These are phyloP conservation scores for Stentor roeselii DNA, from an alignment of 73 alveolate species.

Conservation along the genomic window DNA sequence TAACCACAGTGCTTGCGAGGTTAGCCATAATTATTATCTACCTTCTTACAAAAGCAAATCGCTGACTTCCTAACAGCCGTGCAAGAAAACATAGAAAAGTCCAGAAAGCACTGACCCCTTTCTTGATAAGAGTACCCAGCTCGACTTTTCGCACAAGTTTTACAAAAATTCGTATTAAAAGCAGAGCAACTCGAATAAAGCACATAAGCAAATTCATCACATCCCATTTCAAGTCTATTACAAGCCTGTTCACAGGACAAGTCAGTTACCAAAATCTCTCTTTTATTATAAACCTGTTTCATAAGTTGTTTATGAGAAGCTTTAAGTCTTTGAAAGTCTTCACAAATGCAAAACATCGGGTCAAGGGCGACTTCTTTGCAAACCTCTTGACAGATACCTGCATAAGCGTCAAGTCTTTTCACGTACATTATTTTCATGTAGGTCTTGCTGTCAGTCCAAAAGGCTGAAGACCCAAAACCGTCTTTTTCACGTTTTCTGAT, in stretches of 20 bases:
- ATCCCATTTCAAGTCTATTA: neutral
- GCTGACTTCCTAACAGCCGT: slow-evolving; percentile 90
- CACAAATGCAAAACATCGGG: slow-evolving; percentile 22
- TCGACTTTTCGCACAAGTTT: neutral
- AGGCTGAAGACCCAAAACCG: neutral
- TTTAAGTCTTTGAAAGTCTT: neutral
- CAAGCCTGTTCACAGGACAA: neutral
- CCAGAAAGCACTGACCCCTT: too few species aligned
- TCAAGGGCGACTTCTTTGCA: neutral
- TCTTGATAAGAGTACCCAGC: too few species aligned
- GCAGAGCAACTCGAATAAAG: neutral
- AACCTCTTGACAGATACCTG: slow-evolving; percentile 17
- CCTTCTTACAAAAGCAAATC: neutral
- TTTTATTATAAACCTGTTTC: too few species aligned
- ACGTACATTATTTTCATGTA: neutral
- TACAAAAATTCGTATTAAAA: neutral
- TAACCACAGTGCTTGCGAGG: neutral
- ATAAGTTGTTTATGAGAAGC: neutral
- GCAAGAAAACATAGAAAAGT: too few species aligned
- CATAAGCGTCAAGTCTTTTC: slow-evolving; percentile 25
- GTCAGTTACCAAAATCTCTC: neutral
- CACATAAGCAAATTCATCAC: neutral
- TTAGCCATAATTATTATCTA: neutral
- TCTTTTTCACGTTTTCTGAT: neutral
- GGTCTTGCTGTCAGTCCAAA: neutral